A percentile compares a stretch with the other conserved stretches of the same genome.
Evolutionary conservation across 305 asterid genomes (phyloP).

Genomic region (Fraxinus albicans): DNA sequence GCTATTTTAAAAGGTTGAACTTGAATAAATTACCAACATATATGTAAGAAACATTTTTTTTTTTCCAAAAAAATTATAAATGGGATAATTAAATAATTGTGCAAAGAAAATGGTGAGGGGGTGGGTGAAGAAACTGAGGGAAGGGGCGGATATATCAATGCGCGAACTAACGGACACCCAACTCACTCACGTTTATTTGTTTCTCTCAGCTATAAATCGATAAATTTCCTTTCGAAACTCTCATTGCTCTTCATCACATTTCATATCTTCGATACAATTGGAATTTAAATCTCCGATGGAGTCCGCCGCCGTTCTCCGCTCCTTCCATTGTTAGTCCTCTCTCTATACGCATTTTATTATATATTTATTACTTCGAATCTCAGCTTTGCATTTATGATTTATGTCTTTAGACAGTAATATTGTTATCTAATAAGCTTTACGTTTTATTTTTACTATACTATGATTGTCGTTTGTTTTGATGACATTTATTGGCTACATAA

Average conservation of each 20-base stretch:
- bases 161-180: constrained; percentile 20
- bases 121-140: constrained; percentile 60
- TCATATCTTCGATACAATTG: constrained; percentile 31
- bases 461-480: not conserved
- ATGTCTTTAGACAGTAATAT: not conserved
- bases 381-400: constrained; percentile 28
- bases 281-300: constrained; percentile 46
- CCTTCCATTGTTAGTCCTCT: constrained; percentile 50
- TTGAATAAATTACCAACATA: not conserved
- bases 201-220: constrained; percentile 21
- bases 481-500: not conserved
- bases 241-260: constrained; percentile 21
- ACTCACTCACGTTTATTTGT: constrained; percentile 16
- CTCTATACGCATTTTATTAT: not conserved
- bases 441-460: not conserved
- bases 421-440: not conserved
- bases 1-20: not conserved
- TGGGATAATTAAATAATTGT: not conserved
- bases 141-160: constrained; percentile 66
- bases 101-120: not conserved
- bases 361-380: constrained; percentile 5
- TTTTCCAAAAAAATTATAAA: no score
- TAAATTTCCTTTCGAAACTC: constrained; percentile 16
- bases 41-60: not conserved
- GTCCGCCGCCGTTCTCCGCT: constrained; percentile 68